These are phyloP conservation scores for Pseudomicrostroma phylloplanum DNA, from an alignment of 1,284 basidiomycete species.

Conservation along the genomic window DNA sequence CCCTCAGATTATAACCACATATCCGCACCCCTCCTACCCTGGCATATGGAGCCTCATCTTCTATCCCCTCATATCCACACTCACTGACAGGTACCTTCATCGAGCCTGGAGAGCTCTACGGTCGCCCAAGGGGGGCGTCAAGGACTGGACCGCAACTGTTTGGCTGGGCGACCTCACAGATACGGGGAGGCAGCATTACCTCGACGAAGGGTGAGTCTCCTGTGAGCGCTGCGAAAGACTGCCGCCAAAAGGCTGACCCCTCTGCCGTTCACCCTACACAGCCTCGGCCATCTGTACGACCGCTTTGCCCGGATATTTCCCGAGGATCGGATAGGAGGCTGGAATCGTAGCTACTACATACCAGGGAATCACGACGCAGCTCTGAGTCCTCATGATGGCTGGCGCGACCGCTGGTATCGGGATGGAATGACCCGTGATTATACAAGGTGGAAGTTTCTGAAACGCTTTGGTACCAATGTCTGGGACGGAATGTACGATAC, in stretches of 20 bases:
- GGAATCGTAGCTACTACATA: slow-evolving; percentile 1
- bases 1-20: not conserved
- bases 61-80: not conserved
- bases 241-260: not conserved
- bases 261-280: not conserved
- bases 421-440: not conserved
- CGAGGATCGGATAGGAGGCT: not conserved
- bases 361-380: slow-evolving; percentile 1
- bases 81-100: not conserved
- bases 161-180: slow-evolving; percentile 3
- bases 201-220: not conserved
- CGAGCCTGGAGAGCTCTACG: slow-evolving; percentile 3
- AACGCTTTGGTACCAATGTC: not conserved
- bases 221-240: too few relatives aligned
- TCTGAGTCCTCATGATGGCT: not conserved
- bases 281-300: not conserved
- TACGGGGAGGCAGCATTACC: not conserved
- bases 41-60: not conserved
- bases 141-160: slow-evolving; percentile 2
- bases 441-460: slow-evolving; percentile 3
- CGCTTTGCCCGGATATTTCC: not conserved
- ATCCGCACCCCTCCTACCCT: not conserved
- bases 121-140: not conserved
- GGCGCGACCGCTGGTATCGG: not conserved
- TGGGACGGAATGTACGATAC: not conserved